Evolutionary conservation across 306 rosid genomes (phyloP), one percentile per base, ranked within the genome.

Genomic region (Quercus rubra): DNA sequence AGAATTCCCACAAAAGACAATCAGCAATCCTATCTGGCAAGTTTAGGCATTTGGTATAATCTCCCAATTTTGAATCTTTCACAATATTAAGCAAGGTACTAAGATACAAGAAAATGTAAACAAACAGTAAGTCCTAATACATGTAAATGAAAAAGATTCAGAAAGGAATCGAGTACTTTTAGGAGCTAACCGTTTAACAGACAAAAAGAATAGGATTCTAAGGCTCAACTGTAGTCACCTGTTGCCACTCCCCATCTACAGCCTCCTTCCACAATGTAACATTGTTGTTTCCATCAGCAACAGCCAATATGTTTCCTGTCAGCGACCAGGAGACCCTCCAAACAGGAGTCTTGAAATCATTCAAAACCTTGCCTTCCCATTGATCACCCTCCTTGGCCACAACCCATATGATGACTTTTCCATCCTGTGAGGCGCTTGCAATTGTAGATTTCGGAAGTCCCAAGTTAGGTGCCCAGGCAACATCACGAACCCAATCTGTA

Each of bases 381-480:
- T 91, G 92, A 76, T 89, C 98, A 2, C 98, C 97, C 82, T 89
- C 98, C 83, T 87, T 89, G 38, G 88, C 91, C 66, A 91, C 96
- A 12, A 91, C 86, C 98, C 98, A 94, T 71, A 94, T 91, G 51
- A 94, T 84, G 55, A 86, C 98, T 77, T 75, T 89, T 43, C 96
- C 96, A 67, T 93, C 94, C 88, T 93, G 93, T 0, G 96, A 93
- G 21, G 96, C 91, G 15, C 98, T 91, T 17, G 96, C 94, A 76
- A 93, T 88, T 0, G 96, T 91, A 15, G 98, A 93, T 80, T 93
- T 93, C 0, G 97, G 97, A 28, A 91, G 93, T 21, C 98, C 98
- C 84, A 93, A 87, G 83, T 89, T 93, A 15, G 98, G 94, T 1
- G 98, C 98, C 98, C 98, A 93, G 7, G 98, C 97, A 66, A 93